Base-by-base conservation (phyloP, 768 basidiomycete genomes). In the Daedaleopsis nitida region DNA sequence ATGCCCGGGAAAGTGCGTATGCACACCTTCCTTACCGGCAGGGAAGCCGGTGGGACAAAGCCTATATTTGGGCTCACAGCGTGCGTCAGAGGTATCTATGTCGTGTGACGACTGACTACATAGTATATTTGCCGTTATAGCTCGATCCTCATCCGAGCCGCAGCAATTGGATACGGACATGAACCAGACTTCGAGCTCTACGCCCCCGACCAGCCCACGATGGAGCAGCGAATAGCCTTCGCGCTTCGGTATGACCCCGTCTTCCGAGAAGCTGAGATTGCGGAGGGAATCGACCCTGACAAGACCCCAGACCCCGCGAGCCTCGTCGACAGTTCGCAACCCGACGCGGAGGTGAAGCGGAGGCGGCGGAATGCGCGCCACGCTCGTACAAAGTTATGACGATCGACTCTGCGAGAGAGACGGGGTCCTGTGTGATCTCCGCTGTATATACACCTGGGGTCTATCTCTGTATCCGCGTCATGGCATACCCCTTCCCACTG, bases 1-100 rank as follows among this genome's bases (percentile, higher is more conserved):
- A 14, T 47, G 2, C 72, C 68, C 43, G 75, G 80, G 43, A 70
- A 70, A 7, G 76, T 81, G 17, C 84, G 92, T 23, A 79, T 86
- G 64, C 94, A 96, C 73, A 77, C 80, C 17, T 96, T 96, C 77
- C 78, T 94, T 53, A 96, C 94, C 1, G 94, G 94, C 0, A 78
- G 93, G 44, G 94, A 96, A 70, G 85, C 82, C 2, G 86, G 87
- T 14, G 93, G 94, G 0, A 83, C 92, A 14, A 95, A 93, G 68
- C 94, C 94, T n/a, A 84, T 96, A 0, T 92, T 86, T 65, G 94
- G 94, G 9, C 74, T 96, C 10, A 96, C 94, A 32, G 86, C 93
- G 92, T 95, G 71, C 64, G 89, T 82, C 8, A 21, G 13, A 49
- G 14, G 14, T 27, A 21, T 49, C 23, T 13, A 14, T 5, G 47